Percentiles rank a stretch among this genome's conserved stretches.
Evolutionary conservation across 352 stramenopile genomes (phyloP).

Genomic region (Pythium aphanidermatum): DNA sequence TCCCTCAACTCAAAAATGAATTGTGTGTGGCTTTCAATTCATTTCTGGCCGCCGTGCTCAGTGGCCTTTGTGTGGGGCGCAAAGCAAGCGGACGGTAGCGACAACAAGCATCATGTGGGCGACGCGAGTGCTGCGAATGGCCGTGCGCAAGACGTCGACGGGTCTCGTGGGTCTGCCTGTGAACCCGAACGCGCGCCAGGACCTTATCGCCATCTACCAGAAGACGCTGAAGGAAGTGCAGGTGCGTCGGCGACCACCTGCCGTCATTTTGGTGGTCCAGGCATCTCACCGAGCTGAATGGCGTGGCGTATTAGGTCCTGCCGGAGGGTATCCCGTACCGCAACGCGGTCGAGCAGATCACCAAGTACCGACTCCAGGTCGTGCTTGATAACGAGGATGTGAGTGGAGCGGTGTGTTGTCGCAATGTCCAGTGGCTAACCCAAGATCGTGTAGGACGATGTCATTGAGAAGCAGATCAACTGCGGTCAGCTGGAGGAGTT

Average conservation of each 20-base stretch:
- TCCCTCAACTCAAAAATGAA: slow-evolving; percentile 13
- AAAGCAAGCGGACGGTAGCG: slow-evolving; percentile 15
- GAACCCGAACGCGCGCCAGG: slow-evolving; percentile 74
- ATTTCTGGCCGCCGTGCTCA: slow-evolving; percentile 3
- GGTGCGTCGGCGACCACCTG: slow-evolving; percentile 24
- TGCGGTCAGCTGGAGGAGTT: slow-evolving; percentile 86
- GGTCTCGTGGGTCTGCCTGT: slow-evolving; percentile 79
- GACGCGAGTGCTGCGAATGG: slow-evolving; percentile 77
- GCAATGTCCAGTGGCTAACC: not conserved
- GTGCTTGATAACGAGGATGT: slow-evolving; percentile 70
- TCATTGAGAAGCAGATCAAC: slow-evolving; percentile 83
- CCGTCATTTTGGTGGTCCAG: slow-evolving; percentile 3
- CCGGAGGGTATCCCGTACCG: slow-evolving; percentile 63
- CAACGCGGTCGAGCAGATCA: slow-evolving; percentile 78
- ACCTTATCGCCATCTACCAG: slow-evolving; percentile 83
- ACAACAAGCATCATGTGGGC: slow-evolving; percentile 58
- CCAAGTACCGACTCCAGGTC: slow-evolving; percentile 78
- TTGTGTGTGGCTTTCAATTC: slow-evolving; percentile 15
- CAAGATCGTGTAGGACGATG: slow-evolving; percentile 40
- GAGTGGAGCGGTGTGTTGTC: no score
- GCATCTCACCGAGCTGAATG: not conserved
- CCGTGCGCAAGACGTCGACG: slow-evolving; percentile 84
- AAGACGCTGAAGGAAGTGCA: slow-evolving; percentile 78
- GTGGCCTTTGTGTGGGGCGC: slow-evolving; percentile 21
- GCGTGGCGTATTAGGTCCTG: slow-evolving; percentile 32